phyloP scores from a whole-genome alignment of 2,329 filamentous ascomycete species.

The Fusarium setosum region DNA sequence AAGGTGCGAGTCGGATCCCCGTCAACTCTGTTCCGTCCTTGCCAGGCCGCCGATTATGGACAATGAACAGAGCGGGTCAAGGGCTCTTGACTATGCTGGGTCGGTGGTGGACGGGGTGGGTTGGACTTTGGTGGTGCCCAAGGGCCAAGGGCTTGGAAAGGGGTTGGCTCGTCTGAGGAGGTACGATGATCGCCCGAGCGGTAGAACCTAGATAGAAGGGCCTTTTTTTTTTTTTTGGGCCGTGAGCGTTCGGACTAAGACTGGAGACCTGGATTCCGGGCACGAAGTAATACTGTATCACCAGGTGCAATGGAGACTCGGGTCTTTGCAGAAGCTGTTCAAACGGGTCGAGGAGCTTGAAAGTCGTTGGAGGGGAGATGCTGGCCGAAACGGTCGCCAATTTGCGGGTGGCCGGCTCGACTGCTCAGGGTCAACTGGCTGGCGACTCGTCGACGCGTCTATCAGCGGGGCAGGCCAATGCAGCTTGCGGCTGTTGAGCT shows the following conservation, averaged over 20 bases:
- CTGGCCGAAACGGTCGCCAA: conserved; percentile 27
- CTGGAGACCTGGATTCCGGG: background rate
- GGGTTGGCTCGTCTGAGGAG: conserved; percentile 37
- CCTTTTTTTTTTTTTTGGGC: no score
- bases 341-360: conserved; percentile 9
- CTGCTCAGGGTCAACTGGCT: conserved; percentile 30
- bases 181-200: conserved; percentile 36
- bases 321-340: conserved; percentile 20
- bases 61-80: conserved; percentile 38
- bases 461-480: conserved; percentile 42
- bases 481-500: conserved; percentile 38
- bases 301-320: conserved; percentile 21
- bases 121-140: conserved; percentile 23
- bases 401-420: conserved; percentile 34
- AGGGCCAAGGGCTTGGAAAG: conserved; percentile 36
- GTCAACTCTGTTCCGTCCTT: conserved; percentile 32
- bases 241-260: conserved; percentile 7
- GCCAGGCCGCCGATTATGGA: conserved; percentile 20
- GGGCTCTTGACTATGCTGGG: conserved; percentile 27
- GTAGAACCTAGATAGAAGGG: conserved; percentile 17
- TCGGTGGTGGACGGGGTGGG: conserved; percentile 25
- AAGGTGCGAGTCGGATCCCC: conserved; percentile 33
- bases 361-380: conserved; percentile 26
- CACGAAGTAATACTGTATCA: conserved; percentile 18
- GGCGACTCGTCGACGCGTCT: conserved; percentile 33